Conservation (phyloP, 2,329 filamentous ascomycete species). For the Hymenotorrendiella dingleyae region DNA sequence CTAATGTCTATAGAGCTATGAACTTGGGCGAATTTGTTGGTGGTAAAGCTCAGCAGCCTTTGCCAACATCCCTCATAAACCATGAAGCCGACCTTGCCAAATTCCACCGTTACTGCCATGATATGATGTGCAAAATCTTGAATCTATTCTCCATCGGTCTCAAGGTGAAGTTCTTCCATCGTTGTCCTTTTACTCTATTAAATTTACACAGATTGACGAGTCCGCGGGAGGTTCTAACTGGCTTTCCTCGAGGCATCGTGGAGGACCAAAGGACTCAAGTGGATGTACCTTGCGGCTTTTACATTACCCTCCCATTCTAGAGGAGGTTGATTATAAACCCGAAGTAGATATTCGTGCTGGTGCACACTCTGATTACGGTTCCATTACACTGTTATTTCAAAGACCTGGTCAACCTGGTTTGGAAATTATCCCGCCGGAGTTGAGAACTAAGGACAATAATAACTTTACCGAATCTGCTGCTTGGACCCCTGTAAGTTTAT, state of each 20-base stretch:
- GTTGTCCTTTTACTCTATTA: constrained; percentile 13
- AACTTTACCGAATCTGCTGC: constrained; percentile 32
- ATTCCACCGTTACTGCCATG: constrained; percentile 67
- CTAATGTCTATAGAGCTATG: constrained; percentile 59
- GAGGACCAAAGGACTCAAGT: constrained; percentile 44
- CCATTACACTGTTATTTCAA: constrained; percentile 74
- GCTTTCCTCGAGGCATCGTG: constrained; percentile 58
- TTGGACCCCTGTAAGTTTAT: constrained; percentile 60
- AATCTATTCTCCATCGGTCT: constrained; percentile 74
- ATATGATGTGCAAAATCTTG: constrained; percentile 67
- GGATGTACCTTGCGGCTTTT: constrained; percentile 56
- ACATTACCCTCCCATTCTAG: constrained; percentile 56
- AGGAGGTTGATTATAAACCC: constrained; percentile 38
- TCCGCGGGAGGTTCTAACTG: constrained; percentile 22
- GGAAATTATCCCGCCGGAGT: constrained; percentile 62
- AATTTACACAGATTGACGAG: constrained; percentile 19
- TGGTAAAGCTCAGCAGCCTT: constrained; percentile 67
- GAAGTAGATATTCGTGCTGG: constrained; percentile 73
- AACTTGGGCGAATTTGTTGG: constrained; percentile 75
- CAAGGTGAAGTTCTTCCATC: constrained; percentile 37
- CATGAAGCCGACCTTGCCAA: constrained; percentile 55
- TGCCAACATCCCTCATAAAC: constrained; percentile 58
- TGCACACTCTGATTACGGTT: constrained; percentile 79
- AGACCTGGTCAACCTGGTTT: constrained; percentile 78
- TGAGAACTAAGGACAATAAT: constrained; percentile 5